phyloP scores from a whole-genome alignment of 2,329 filamentous ascomycete species.

The Pyrenochaeta sp. region DNA sequence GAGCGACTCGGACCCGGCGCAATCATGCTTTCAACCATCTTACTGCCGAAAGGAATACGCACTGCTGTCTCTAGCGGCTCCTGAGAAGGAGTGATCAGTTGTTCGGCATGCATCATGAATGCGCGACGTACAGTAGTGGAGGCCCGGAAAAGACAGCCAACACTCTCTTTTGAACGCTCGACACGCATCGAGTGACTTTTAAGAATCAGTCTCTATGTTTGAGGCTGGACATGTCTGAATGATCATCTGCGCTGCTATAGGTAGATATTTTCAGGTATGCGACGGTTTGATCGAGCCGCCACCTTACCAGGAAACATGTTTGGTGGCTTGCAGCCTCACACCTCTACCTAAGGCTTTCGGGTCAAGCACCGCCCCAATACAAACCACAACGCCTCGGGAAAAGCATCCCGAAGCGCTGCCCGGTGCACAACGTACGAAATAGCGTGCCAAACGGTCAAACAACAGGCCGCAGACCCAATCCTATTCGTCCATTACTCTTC shows the following conservation, averaged over 20 bases:
- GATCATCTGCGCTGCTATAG: conserved; percentile 1
- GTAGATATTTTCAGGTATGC: neutral
- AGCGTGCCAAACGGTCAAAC: conserved; percentile 17
- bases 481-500: conserved; percentile 21
- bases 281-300: neutral
- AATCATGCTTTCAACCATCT: neutral
- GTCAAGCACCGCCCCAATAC: conserved; percentile 1
- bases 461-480: conserved; percentile 9
- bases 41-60: neutral
- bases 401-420: conserved; percentile 13
- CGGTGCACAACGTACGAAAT: conserved; percentile 3
- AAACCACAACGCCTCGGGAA: neutral
- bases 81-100: neutral
- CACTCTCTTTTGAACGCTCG: neutral
- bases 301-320: conserved; percentile 1
- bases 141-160: no score
- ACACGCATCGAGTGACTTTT: neutral
- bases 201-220: neutral
- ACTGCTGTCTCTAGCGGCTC: no score
- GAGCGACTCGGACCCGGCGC: neutral
- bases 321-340: conserved; percentile 1
- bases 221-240: neutral
- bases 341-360: neutral
- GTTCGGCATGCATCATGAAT: neutral
- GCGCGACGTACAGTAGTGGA: neutral